Base-by-base conservation (phyloP, 2,329 filamentous ascomycete species). In the Decorospora gaudefroyi region DNA sequence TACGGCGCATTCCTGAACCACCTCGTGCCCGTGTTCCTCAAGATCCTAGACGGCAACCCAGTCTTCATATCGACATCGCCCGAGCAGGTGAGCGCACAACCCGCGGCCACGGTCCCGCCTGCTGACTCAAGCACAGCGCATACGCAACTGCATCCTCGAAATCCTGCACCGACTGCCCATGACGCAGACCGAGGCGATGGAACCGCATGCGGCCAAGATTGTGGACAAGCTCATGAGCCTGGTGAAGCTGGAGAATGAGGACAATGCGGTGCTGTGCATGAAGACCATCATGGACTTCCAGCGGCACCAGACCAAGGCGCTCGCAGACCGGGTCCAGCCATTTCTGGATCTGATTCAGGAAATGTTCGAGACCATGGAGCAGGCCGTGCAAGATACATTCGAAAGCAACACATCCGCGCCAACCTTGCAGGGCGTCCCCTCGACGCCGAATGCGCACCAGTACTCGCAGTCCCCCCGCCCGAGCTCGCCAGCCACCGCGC, bases 281-380 rank as follows among this genome's bases (percentile, higher is more conserved):
- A 99, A 99, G 77, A 95, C 92, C 10, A 90, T 95, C 37, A 96
- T 96, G 76, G 93, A 99, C 67, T 86, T 97, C 54, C 90, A 95
- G 79, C 85, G 93, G 34, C 90, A 96, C 66, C 92, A 97, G 71
- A 83, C 86, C 44, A 95, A 92, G 73, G 84, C 86, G 17, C 83
- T 96, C 6, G 74, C 76, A n/a, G 79, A 82, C 45, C 90, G 88
- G 67, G 91, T 96, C 3, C 92, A 97, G 69, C 81, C 84, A 2
- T 99, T 99, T 69, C 75, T 99, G 46, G 85, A 86, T 42, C 78
- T 99, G 25, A 97, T 99, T 35, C 87, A 95, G 65, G 90, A 97
- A 67, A 86, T 99, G 68, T 99, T 99, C 62, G 85, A 95, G 69
- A 87, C 90, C 60, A 95, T 96, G 85, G 89, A 95, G 59, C 85